Percentiles rank a stretch among this genome's conserved stretches.
phyloP scores from a whole-genome alignment of 116 monocot genomes.

The Papilionanthe hybrid region DNA sequence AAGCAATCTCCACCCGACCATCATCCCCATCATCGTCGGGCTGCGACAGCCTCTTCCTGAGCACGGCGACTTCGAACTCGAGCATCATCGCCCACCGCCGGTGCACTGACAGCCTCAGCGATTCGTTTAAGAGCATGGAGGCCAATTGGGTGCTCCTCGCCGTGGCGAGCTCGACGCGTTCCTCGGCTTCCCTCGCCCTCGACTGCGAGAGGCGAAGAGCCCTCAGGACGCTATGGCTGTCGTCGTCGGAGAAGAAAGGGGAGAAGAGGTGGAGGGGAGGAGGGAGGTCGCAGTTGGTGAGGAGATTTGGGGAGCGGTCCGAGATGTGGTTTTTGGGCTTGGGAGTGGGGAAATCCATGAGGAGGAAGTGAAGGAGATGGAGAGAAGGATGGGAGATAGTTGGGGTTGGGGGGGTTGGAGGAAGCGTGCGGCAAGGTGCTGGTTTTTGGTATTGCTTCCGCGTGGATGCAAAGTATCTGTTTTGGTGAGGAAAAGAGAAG shows the following conservation, averaged over 20 bases:
- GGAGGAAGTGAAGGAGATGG: too few species aligned
- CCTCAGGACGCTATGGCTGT: slow-evolving; percentile 18
- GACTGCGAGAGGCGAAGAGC: slow-evolving; percentile 51
- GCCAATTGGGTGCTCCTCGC: slow-evolving; percentile 13
- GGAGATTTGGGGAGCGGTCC: too few species aligned
- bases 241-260: slow-evolving; percentile 10
- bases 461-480: too few species aligned
- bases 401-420: background rate
- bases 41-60: slow-evolving; percentile 9
- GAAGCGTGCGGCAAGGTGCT: background rate
- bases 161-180: slow-evolving; percentile 15
- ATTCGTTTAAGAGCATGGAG: slow-evolving; percentile 28
- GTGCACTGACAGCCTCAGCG: slow-evolving; percentile 36
- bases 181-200: slow-evolving; percentile 51
- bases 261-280: slow-evolving; percentile 14
- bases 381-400: background rate
- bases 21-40: background rate
- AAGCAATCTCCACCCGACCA: slow-evolving; percentile 1
- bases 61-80: slow-evolving; percentile 29
- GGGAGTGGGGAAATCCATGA: too few species aligned
- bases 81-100: slow-evolving; percentile 41
- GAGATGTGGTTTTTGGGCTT: too few species aligned
- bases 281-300: too few species aligned
- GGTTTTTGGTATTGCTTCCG: too few species aligned
- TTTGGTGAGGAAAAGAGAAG: too few species aligned